Base-by-base conservation (phyloP, 306 rosid genomes). In the Quercus dentata region DNA sequence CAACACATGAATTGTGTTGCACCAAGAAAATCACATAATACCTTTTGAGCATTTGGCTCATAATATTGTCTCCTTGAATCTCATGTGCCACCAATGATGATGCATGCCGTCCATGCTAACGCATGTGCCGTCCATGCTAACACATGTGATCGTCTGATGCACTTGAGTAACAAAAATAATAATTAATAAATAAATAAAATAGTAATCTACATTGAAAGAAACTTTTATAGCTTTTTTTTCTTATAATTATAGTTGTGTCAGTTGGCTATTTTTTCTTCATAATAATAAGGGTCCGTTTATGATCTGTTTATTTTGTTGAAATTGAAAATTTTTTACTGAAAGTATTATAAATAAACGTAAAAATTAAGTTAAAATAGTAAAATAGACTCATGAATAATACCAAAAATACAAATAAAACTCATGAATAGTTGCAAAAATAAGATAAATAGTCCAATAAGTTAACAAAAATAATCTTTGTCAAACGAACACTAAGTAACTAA, bases 71-170 rank as follows among this genome's bases (percentile, higher is more conserved):
- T 69, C 25, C 76, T 5, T 54, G 51, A 65, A 61, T 63, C 56
- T 78, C 83, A 73, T 79, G 85, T 79, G 88, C 79, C 64, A 28
- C 57, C 51, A 51, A 72, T 63, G 54, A 57, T 58, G 54, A 76
- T 78, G 63, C 88, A 88, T 72, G 86, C 74, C 28, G 46, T 71
- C 31, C 23, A 63, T 79, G 52, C 27, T 61, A 9, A 5, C 23
- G 63, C 88, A 88, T 72, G 28, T 72, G 86, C 74, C 28, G 21
- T 71, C 31, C 25, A 64, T 79, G 44, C 27, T 61, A 9, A 3
- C 27, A 41, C 85, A 77, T 79, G 82, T 76, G 78, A 63, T 18
- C 46, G 2, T 25, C 28, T 71, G 4, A 49, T 49, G 12, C 58
- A 19, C 5, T 5, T 13, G 6, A 33, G 19, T 28, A 31, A 46